Evolutionary conservation across 1,284 basidiomycete genomes (phyloP).

Genomic region (Cryptococcus sp.): DNA sequence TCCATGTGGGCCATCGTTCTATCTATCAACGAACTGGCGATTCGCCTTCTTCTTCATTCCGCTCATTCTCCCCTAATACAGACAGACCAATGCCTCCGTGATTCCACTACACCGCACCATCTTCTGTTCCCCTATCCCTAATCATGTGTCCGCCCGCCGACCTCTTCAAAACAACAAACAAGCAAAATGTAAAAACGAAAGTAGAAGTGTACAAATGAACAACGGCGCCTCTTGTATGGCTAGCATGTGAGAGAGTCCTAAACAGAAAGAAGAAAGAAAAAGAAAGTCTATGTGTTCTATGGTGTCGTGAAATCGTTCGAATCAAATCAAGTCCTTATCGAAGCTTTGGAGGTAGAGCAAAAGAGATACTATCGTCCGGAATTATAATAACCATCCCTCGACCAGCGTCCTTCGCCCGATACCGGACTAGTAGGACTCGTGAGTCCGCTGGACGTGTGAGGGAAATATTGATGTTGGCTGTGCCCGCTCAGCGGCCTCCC

Average conservation of each 20-base stretch:
- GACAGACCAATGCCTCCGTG: no score
- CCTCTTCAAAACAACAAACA: no score
- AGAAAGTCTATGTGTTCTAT: conserved; percentile 9
- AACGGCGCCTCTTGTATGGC: neutral
- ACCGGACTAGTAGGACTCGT: neutral
- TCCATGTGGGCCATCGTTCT: no score
- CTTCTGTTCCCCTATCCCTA: no score
- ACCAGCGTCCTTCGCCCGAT: neutral
- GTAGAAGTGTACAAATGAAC: no score
- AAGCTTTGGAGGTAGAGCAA: neutral
- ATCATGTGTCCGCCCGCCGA: no score
- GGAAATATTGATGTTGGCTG: conserved; percentile 14
- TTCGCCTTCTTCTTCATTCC: no score
- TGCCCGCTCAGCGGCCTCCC: conserved; percentile 17
- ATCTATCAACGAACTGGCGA: no score
- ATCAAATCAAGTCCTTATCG: no score
- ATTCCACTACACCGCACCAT: no score
- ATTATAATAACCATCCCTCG: neutral
- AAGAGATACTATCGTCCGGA: neutral
- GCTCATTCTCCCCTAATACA: no score
- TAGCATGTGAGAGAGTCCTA: neutral
- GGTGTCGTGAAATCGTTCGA: neutral
- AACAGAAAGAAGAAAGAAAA: conserved; percentile 2
- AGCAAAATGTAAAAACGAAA: no score
- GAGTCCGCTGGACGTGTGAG: neutral